Evolutionary conservation across 805 yeast genomes (phyloP), one percentile per base, ranked within the genome.

Genomic region (Suhomyces sp.): DNA sequence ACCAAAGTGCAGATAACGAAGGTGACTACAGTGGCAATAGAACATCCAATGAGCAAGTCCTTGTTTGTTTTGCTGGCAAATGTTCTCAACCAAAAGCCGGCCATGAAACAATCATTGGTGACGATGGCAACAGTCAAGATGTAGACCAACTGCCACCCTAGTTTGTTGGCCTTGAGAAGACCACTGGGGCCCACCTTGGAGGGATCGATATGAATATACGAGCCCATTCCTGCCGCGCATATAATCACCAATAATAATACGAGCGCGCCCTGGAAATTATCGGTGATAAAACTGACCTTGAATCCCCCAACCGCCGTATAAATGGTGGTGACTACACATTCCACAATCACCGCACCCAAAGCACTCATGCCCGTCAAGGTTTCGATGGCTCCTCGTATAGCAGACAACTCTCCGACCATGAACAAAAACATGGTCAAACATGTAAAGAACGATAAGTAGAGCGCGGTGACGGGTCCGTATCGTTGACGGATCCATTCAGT

Each of bases 41-140:
- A 76, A 50, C 91, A 82, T 24, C 94, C 96, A 58, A 89, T 80
- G 68, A 80, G 68, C 61, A 92, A 77, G 64, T 91, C 97, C 58
- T 76, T 81, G 69, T 91, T 83, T 7, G 90, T 74, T 57, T 82
- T 83, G 6, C 96, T 86, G 5, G 98, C 96, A 74, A 92, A 92
- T 0, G 98, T 89, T 64, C 98, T 79, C 55, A 92, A 73, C 98
- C 98, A 92, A 68, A 92, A 91, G 0, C 97, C 97, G 31, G 96
- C 82, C 78, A 92, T 73, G 70, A 92, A 92, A 66, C 92, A 83
- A 66, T 90, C 97, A 63, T 92, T 92, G 33, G 97, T 88, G 52
- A 90, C 80, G 64, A 92, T 88, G 26, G 97, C 97, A 31, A 92
- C 86, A 6, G 86, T 81, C 58, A 92, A 75, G 57, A 92, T 91